A percentile compares a stretch with the other conserved stretches of the same genome.
Conservation (phyloP, 225 moss, liverwort and hornwort genomes). For the Physcomitrium patens region DNA sequence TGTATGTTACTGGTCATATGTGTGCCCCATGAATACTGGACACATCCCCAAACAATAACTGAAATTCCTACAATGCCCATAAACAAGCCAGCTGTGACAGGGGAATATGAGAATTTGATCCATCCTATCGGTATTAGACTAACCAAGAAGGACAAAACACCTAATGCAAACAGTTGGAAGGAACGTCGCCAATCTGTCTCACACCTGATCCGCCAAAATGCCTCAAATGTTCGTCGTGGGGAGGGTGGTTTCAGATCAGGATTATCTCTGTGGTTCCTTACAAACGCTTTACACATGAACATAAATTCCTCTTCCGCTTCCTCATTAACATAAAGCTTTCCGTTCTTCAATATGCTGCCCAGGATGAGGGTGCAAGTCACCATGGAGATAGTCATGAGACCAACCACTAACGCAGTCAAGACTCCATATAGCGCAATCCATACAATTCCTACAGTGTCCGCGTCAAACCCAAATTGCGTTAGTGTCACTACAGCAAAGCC, state of each 20-base stretch:
- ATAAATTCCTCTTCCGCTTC: conserved; percentile 68
- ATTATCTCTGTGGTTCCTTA: conserved; percentile 32
- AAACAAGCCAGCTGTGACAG: conserved; percentile 47
- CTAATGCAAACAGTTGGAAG: conserved; percentile 52
- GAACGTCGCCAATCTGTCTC: conserved; percentile 61
- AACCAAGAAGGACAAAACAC: conserved; percentile 55
- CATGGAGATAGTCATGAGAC: conserved; percentile 63
- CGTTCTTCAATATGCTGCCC: conserved; percentile 61
- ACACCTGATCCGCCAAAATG: conserved; percentile 58
- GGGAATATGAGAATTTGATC: conserved; percentile 62
- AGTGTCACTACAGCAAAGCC: conserved; percentile 65
- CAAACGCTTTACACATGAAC: conserved; percentile 59
- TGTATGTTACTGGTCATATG: conserved; percentile 58
- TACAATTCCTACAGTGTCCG: conserved; percentile 36
- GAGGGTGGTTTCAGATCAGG: conserved; percentile 42
- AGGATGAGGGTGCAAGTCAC: conserved; percentile 65
- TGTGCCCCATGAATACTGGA: conserved; percentile 59
- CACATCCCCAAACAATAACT: conserved; percentile 50
- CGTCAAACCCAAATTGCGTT: conserved; percentile 52
- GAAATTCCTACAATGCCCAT: conserved; percentile 50
- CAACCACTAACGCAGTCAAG: conserved; percentile 53
- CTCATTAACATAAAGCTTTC: conserved; percentile 62
- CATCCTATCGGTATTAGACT: conserved; percentile 62
- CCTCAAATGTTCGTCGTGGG: conserved; percentile 56
- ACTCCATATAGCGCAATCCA: conserved; percentile 61